Evolutionary conservation across 352 stramenopile genomes (phyloP), one percentile per base, ranked within the genome.

Genomic region (Globisporangium canariense): DNA sequence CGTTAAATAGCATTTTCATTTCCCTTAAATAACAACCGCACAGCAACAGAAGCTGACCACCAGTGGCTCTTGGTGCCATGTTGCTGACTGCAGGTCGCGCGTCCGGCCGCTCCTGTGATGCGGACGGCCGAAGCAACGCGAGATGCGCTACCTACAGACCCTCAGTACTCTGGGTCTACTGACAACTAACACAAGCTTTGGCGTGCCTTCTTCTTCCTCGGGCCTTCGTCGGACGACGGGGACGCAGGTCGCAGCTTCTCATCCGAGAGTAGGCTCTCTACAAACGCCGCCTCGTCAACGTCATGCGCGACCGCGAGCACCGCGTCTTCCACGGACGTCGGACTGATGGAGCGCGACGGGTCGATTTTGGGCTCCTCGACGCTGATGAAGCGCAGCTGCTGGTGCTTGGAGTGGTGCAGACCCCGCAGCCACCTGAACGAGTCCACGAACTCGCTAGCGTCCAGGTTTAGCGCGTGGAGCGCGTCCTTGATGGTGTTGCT

Each of bases 281-380:
- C 56, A 0, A 62, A n/a, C 52, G 34, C 52, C 7, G 52, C 30
- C 16, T 45, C 30, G 16, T 45, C 16, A 1, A 10, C 18, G 30
- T 43, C 52, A 28, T 58, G 52, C 7, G 30, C 41, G 18, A 28
- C 30, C 7, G 18, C 18, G 30, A 58, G 36, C 16, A 18, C 52
- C 30, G 52, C 41, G 18, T 78, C 74, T 2, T 81, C 74, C 11
- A 79, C 71, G 16, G 64, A 71, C 25, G 74, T 81, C 2, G 74
- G 74, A 63, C 74, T 81, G 53, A 77, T 71, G 34, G 74, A 73
- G 9, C 74, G 68, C 4, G 65, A 74, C 3, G 60, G n/a, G 56
- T 77, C 66, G 8, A 56, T 60, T 61, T 79, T 81, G 62, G 54
- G 57, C n/a, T 73, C 68, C 38, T 81, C 74, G 10, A 81, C 71